Evolutionary conservation across 768 basidiomycete species (phyloP).

Genomic region (Naganishia randhawae): DNA sequence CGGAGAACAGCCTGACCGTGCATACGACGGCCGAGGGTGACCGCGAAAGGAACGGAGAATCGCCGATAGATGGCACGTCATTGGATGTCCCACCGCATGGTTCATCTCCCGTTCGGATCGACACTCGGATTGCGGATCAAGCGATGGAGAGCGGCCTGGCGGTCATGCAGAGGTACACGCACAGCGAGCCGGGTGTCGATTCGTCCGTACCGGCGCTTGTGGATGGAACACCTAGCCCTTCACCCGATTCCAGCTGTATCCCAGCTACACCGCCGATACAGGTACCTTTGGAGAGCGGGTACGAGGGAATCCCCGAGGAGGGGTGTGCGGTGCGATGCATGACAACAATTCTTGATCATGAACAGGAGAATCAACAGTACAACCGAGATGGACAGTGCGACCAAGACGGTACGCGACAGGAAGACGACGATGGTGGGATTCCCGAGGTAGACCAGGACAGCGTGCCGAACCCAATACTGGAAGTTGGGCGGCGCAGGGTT

Average conservation of each 20-base stretch:
- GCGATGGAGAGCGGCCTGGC: too few species aligned
- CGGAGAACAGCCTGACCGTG: neutral
- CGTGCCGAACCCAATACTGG: constrained; percentile 42
- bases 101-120: neutral
- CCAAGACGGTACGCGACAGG: neutral
- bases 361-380: neutral
- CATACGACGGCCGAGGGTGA: neutral
- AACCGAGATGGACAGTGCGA: neutral
- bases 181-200: neutral
- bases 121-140: too few species aligned
- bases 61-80: too few species aligned
- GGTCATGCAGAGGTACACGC: neutral
- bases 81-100: neutral
- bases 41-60: neutral
- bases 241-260: neutral
- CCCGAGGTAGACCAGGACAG: neutral
- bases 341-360: neutral
- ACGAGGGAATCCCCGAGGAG: neutral
- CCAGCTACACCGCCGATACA: neutral
- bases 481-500: constrained; percentile 36
- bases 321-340: neutral
- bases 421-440: neutral
- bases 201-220: neutral
- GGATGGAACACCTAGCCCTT: neutral
- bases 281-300: neutral